Conservation (phyloP, 2,329 filamentous ascomycete genomes). For the Gaeumannomyces sp. region DNA sequence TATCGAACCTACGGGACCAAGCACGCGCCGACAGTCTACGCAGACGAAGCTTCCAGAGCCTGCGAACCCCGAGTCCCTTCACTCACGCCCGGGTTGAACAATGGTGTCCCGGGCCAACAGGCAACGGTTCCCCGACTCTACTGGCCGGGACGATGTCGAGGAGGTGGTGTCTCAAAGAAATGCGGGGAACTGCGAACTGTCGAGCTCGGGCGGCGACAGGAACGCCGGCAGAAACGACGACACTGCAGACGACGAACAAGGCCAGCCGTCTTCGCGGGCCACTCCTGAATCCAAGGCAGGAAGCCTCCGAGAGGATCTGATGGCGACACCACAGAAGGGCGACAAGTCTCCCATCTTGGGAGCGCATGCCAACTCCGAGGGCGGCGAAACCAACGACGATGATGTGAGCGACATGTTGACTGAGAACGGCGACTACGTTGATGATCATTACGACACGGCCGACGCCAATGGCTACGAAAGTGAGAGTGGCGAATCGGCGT, state of each 20-base stretch:
- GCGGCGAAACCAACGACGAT: slow-evolving; percentile 29
- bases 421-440: slow-evolving; percentile 29
- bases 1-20: slow-evolving; percentile 72
- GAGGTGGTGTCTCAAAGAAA: slow-evolving; percentile 13
- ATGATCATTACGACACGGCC: slow-evolving; percentile 29
- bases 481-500: slow-evolving; percentile 58
- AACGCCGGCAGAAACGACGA: slow-evolving; percentile 16
- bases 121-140: slow-evolving; percentile 17
- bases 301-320: neutral
- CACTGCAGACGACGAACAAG: neutral
- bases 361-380: slow-evolving; percentile 8
- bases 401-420: slow-evolving; percentile 33
- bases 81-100: slow-evolving; percentile 59
- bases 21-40: slow-evolving; percentile 73
- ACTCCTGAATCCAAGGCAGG: neutral
- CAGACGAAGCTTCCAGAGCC: slow-evolving; percentile 67
- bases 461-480: slow-evolving; percentile 40
- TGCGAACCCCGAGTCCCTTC: slow-evolving; percentile 72
- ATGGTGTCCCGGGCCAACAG: slow-evolving; percentile 34
- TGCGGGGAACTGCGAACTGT: slow-evolving; percentile 26
- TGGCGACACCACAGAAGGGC: neutral
- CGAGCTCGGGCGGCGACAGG: slow-evolving; percentile 22
- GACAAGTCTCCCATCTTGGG: neutral
- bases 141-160: slow-evolving; percentile 12
- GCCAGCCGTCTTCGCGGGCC: neutral